Conservation (phyloP, 768 basidiomycete species). For the Rhizopogon rudus region DNA sequence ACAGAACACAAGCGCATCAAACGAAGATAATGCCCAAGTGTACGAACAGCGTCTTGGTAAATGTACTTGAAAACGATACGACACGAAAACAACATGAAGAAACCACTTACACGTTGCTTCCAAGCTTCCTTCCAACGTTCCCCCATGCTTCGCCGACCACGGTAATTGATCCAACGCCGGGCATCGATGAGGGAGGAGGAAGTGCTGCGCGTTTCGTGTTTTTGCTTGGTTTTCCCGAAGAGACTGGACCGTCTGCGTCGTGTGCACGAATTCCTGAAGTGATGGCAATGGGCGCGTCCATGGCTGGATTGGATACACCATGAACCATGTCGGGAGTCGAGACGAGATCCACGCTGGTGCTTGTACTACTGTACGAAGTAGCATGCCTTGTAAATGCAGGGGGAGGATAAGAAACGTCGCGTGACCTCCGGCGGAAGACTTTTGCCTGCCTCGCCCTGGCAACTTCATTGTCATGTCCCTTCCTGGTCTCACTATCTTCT, state of each 20-base stretch:
- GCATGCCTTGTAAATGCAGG: background rate
- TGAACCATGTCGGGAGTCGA: background rate
- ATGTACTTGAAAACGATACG: background rate
- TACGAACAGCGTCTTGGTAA: too few species aligned
- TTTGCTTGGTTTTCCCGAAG: background rate
- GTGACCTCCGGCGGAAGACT: constrained; percentile 23
- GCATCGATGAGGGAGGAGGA: constrained; percentile 34
- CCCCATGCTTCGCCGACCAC: constrained; percentile 33
- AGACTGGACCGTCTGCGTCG: background rate
- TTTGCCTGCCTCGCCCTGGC: constrained; percentile 4
- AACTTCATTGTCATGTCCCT: constrained; percentile 21
- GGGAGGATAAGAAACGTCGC: constrained; percentile 10
- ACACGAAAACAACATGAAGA: background rate
- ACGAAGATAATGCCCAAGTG: too few species aligned
- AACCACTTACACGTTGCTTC: constrained; percentile 47
- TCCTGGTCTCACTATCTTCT: constrained; percentile 15
- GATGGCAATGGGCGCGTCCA: background rate
- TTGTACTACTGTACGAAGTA: background rate
- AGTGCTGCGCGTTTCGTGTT: constrained; percentile 3
- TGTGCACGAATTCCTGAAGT: background rate
- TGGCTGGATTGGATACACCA: background rate
- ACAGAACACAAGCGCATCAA: too few species aligned
- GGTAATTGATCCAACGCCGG: constrained; percentile 34
- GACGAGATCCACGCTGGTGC: background rate
- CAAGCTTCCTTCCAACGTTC: constrained; percentile 56